Base-by-base conservation (phyloP, 1,284 basidiomycete species). In the Pyrrhoderma lamaoense region DNA sequence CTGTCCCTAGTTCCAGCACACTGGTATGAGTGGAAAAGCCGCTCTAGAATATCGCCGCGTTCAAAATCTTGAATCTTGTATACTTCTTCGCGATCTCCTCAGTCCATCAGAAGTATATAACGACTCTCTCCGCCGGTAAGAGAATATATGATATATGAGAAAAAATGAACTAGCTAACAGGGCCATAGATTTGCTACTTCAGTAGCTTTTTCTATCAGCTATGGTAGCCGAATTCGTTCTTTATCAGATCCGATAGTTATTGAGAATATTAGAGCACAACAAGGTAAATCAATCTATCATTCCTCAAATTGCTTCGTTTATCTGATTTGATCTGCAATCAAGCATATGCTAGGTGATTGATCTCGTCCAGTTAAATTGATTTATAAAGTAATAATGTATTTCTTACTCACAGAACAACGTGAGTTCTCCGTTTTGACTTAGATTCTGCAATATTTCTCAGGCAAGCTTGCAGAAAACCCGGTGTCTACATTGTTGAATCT, bases 131-230 rank as follows among this genome's bases (percentile, higher is more conserved):
- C 27, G 35, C 27, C 5, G 27, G 27, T 31, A 31, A 31, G 27
- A 5, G 5, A 11, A 11, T 11, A 31, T 40, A 4, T 7, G n/a
- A 16, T 21, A 7, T 36, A 9, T 9, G 35, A 36, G 14, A 5
- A 40, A 40, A 4, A 40, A 40, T 8, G n/a, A n/a, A 5, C 5
- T 40, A 7, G 5, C n/a, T 40, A 16, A 31, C 27, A 31, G 27
- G 5, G 11, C n/a, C n/a, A 44, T 9, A 46, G 66, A 25, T 66
- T 62, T 46, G 58, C 61, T 1, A 61, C 63, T n/a, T 69, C 67
- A 4, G 58, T 68, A 2, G 63, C 62, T 9, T 61, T 66, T 35
- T 62, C 57, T 27, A 59, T 67, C 4, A 58, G 62, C 7, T 68
- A 70, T 52, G 67, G 67, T 14, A 60, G 60, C 7, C 58, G 69